phyloP scores from a whole-genome alignment of 768 basidiomycete species.

The Rhodosporidiobolus sp. region DNA sequence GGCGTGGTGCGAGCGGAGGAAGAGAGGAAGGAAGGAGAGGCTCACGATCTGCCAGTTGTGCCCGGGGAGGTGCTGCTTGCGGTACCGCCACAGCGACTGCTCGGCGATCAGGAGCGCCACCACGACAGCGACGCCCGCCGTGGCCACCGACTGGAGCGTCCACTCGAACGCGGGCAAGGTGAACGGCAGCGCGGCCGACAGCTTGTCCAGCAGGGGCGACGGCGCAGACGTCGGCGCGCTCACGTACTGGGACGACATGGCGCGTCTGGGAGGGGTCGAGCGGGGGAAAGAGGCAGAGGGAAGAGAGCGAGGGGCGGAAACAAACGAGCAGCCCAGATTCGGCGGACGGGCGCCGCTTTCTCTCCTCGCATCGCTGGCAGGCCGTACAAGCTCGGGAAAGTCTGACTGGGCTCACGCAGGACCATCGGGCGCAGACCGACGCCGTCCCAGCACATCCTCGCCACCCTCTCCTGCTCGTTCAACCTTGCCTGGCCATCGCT shows the following conservation, averaged over 20 bases:
- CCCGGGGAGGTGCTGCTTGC: constrained; percentile 85
- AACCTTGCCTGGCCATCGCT: too few relatives aligned
- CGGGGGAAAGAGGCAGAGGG: neutral
- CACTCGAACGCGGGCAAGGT: constrained; percentile 5
- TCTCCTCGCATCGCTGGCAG: too few relatives aligned
- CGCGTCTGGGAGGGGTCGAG: neutral
- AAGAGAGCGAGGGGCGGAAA: neutral
- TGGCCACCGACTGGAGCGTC: constrained; percentile 13
- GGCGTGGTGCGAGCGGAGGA: neutral
- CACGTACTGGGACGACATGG: constrained; percentile 5
- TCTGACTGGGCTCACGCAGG: neutral
- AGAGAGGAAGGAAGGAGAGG: neutral
- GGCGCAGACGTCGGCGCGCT: neutral
- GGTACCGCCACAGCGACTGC: constrained; percentile 79
- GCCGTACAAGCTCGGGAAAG: neutral
- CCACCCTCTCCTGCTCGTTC: too few relatives aligned
- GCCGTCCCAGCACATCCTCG: neutral
- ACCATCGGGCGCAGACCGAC: neutral
- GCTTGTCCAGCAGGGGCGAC: constrained; percentile 9
- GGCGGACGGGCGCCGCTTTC: too few relatives aligned
- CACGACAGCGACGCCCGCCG: constrained; percentile 56
- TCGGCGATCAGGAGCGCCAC: constrained; percentile 76
- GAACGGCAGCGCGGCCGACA: constrained; percentile 4
- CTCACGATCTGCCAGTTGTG: constrained; percentile 37
- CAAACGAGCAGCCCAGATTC: neutral